phyloP scores from a whole-genome alignment of 192 early-diverging fungal genomes.

The Entomortierella lignicola region DNA sequence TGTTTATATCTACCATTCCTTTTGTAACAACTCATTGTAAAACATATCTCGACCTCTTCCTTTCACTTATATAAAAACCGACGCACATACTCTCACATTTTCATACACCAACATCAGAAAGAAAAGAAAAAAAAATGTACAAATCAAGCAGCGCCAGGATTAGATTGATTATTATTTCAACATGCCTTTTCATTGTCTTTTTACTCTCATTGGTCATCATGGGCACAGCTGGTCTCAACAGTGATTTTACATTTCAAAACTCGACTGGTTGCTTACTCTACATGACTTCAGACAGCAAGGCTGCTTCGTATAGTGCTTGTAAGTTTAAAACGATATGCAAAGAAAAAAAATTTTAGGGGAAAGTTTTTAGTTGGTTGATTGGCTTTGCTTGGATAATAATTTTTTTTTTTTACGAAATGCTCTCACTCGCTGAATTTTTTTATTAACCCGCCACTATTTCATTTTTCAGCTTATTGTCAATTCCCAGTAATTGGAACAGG shows the following conservation, averaged over 20 bases:
- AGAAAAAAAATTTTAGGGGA: too few relatives aligned
- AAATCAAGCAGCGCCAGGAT: conserved; percentile 17
- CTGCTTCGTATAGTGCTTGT: conserved; percentile 11
- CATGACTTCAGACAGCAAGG: conserved; percentile 14
- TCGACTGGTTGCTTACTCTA: conserved; percentile 29
- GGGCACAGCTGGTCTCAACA: conserved; percentile 35
- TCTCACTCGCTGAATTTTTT: background rate
- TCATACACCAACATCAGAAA: background rate
- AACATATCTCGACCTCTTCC: background rate
- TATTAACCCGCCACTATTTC: background rate
- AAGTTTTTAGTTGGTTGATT: too few relatives aligned
- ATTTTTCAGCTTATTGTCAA: conserved; percentile 27
- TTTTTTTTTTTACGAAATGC: too few relatives aligned
- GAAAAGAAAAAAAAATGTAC: conserved; percentile 10
- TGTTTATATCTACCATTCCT: too few relatives aligned
- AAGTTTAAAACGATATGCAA: too few relatives aligned
- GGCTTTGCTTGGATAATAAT: background rate
- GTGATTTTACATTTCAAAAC: conserved; percentile 3
- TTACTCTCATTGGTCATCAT: conserved; percentile 33
- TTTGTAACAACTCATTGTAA: background rate
- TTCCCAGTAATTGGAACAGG: conserved; percentile 42
- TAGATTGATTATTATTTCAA: conserved; percentile 1
- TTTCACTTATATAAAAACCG: too few relatives aligned
- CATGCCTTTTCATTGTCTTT: conserved; percentile 5
- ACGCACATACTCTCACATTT: background rate